Percentiles rank a stretch among this genome's conserved stretches.
phyloP scores from a whole-genome alignment of 2,329 filamentous ascomycete genomes.

The Sclerotiophoma versabilis region DNA sequence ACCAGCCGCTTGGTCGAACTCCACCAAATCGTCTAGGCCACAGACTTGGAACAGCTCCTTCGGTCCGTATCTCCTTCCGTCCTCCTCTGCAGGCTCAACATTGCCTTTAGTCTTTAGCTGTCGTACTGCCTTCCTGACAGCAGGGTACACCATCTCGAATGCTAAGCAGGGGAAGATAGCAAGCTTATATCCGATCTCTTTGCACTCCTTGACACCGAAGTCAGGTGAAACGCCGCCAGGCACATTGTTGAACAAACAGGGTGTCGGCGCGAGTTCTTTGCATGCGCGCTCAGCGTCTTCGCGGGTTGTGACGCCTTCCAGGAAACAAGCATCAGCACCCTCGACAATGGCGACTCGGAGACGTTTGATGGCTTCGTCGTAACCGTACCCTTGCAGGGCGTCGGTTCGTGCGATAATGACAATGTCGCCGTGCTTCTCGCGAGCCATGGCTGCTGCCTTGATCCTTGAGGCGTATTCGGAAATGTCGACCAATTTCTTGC shows the following conservation, averaged over 20 bases:
- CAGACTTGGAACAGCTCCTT: slow-evolving; percentile 61
- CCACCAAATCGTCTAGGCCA: slow-evolving; percentile 60
- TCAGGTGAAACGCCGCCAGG: slow-evolving; percentile 63
- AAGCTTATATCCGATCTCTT: slow-evolving; percentile 64
- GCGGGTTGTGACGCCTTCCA: slow-evolving; percentile 63
- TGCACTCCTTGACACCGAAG: slow-evolving; percentile 61
- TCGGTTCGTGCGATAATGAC: slow-evolving; percentile 72
- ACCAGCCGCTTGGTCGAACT: slow-evolving; percentile 58
- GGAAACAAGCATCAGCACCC: slow-evolving; percentile 67
- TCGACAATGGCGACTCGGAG: slow-evolving; percentile 60
- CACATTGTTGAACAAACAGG: slow-evolving; percentile 65
- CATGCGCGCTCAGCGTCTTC: slow-evolving; percentile 59
- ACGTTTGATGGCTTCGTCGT: slow-evolving; percentile 62
- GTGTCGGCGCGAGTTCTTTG: slow-evolving; percentile 58
- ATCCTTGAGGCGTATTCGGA: slow-evolving; percentile 64
- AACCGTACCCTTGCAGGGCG: slow-evolving; percentile 64
- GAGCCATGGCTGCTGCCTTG: slow-evolving; percentile 61
- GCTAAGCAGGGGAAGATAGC: slow-evolving; percentile 61
- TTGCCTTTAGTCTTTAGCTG: slow-evolving; percentile 38
- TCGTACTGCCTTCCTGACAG: slow-evolving; percentile 38
- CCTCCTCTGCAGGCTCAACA: slow-evolving; percentile 47
- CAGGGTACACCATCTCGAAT: slow-evolving; percentile 44
- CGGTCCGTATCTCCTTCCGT: slow-evolving; percentile 55
- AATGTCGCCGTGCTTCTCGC: slow-evolving; percentile 62
- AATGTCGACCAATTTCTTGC: slow-evolving; percentile 65